Evolutionary conservation across 73 alveolate genomes (phyloP).

Genomic region (Paramecium bursaria): DNA sequence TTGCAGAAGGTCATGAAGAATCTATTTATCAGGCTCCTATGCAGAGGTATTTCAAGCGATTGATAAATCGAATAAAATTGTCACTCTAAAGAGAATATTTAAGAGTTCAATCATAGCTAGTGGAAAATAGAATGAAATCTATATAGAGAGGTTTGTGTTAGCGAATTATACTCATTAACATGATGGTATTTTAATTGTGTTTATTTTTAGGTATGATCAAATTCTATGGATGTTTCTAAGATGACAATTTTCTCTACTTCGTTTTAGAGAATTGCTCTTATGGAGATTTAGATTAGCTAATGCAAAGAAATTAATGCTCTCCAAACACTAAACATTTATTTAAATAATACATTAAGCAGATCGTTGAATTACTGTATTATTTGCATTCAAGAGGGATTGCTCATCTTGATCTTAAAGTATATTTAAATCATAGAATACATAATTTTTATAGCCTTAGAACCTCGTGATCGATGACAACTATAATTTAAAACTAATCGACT

Average conservation of each 20-base stretch:
- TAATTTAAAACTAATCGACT: constrained; percentile 34
- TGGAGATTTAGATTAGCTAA: constrained; percentile 16
- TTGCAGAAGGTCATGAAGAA: not conserved
- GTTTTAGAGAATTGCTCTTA: constrained; percentile 27
- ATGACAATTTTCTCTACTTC: constrained; percentile 8
- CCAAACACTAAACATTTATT: not conserved
- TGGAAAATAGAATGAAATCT: constrained; percentile 5
- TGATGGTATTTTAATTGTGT: too few species aligned
- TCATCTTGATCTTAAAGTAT: constrained; percentile 43
- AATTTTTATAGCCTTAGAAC: constrained; percentile 20
- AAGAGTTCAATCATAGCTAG: not conserved
- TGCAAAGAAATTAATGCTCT: not conserved
- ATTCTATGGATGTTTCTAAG: constrained; percentile 35
- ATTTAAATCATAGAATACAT: not conserved
- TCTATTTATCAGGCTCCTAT: not conserved
- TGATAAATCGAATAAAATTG: constrained; percentile 25
- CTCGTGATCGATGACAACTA: constrained; percentile 21
- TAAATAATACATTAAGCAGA: constrained; percentile 11
- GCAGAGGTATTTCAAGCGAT: not conserved
- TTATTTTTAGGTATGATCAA: constrained; percentile 30
- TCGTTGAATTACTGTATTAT: not conserved
- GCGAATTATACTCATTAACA: constrained; percentile 5
- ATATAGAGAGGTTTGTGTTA: constrained; percentile 42
- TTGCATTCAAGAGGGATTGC: constrained; percentile 40
- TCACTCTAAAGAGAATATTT: constrained; percentile 27